Evolutionary conservation across 495 filamentous ascomycete genomes (phyloP).

Genomic region (Penicillium alfredii): DNA sequence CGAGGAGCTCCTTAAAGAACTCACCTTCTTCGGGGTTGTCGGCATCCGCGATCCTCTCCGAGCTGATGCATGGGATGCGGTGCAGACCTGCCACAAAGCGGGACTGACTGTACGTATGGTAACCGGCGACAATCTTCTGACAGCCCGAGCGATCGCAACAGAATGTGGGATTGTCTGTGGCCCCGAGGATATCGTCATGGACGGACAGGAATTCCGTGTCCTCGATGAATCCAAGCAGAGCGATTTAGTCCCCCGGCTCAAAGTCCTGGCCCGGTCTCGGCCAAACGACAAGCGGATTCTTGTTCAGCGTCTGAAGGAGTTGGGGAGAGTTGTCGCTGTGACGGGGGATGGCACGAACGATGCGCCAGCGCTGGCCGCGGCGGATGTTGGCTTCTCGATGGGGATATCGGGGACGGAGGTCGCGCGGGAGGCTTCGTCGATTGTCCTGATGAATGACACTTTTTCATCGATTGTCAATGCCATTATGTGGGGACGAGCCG

Average conservation of each 20-base stretch:
- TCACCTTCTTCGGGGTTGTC: slow-evolving; percentile 72
- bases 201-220: slow-evolving; percentile 73
- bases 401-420: slow-evolving; percentile 87
- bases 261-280: slow-evolving; percentile 79
- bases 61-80: slow-evolving; percentile 67
- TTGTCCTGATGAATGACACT: slow-evolving; percentile 91
- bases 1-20: slow-evolving; percentile 70
- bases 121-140: slow-evolving; percentile 80
- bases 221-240: slow-evolving; percentile 62
- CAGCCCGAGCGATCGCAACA: slow-evolving; percentile 77
- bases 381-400: slow-evolving; percentile 91
- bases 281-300: slow-evolving; percentile 80
- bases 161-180: slow-evolving; percentile 83
- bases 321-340: slow-evolving; percentile 87
- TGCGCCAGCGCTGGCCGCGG: slow-evolving; percentile 77
- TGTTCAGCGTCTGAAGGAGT: slow-evolving; percentile 71
- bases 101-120: slow-evolving; percentile 89
- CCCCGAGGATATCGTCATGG: slow-evolving; percentile 69
- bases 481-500: slow-evolving; percentile 80
- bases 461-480: slow-evolving; percentile 87
- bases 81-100: slow-evolving; percentile 65
- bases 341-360: slow-evolving; percentile 94
- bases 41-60: slow-evolving; percentile 88
- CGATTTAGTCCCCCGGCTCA: slow-evolving; percentile 63
- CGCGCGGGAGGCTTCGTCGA: slow-evolving; percentile 88